A percentile compares a stretch with the other conserved stretches of the same genome.
Conservation (phyloP, 2,329 filamentous ascomycete species). For the Colletotrichum tropicicola region DNA sequence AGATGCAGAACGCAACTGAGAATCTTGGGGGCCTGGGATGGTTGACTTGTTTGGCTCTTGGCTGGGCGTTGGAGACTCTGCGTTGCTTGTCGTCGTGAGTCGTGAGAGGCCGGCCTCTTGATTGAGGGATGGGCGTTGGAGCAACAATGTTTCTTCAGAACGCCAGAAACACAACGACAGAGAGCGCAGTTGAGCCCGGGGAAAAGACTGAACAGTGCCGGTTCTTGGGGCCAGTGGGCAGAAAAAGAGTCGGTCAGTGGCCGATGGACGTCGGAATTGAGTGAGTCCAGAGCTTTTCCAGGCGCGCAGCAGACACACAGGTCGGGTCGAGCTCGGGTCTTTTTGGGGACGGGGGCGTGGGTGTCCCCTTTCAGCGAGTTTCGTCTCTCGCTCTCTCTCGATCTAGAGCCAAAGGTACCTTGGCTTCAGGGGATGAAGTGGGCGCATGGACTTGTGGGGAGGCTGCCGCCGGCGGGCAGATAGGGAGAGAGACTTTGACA, state of each 20-base stretch:
- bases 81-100: background rate
- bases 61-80: background rate
- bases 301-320: background rate
- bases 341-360: background rate
- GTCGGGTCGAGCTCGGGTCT: slow-evolving; percentile 9
- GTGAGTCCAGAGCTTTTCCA: slow-evolving; percentile 15
- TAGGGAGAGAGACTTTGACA: background rate
- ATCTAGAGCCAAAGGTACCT: background rate
- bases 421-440: background rate
- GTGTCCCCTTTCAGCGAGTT: background rate
- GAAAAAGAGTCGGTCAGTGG: background rate
- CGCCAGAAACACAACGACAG: background rate
- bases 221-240: slow-evolving; percentile 5
- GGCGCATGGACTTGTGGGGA: background rate
- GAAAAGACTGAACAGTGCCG: background rate
- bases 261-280: slow-evolving; percentile 20
- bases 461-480: background rate
- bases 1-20: background rate
- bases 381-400: background rate
- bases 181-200: background rate
- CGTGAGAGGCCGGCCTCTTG: background rate
- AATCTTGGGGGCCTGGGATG: background rate
- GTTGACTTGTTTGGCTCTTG: background rate
- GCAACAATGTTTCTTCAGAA: background rate
- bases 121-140: too few relatives aligned